These are phyloP conservation scores for Curvularia sp. DNA, from an alignment of 2,329 filamentous ascomycete species.

Conservation along the genomic window DNA sequence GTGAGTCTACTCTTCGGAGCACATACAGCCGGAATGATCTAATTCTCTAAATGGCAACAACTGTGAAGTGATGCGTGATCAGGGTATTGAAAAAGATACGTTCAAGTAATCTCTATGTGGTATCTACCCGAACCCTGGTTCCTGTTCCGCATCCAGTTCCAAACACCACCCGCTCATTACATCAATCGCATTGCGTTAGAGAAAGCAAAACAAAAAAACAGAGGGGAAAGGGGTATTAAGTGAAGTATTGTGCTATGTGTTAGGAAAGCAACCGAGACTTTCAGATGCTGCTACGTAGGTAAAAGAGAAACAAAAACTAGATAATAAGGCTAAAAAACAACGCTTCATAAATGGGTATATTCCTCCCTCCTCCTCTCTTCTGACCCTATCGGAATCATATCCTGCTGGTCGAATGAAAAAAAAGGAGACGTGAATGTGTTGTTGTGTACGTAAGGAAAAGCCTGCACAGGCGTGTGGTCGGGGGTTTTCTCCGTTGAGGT, in stretches of 20 bases:
- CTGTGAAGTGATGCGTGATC: neutral
- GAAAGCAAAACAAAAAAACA: neutral
- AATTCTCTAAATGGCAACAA: neutral
- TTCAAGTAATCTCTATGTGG: conserved; percentile 15
- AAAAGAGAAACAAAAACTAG: neutral
- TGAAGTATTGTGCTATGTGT: conserved; percentile 13
- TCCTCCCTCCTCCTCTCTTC: conserved; percentile 2
- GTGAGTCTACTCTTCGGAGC: neutral
- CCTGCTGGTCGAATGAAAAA: conserved; percentile 1
- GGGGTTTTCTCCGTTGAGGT: conserved; percentile 42
- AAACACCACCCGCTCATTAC: conserved; percentile 12
- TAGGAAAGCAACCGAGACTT: conserved; percentile 5
- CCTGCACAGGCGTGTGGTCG: conserved; percentile 19
- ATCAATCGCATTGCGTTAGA: conserved; percentile 18
- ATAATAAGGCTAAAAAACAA: conserved; percentile 9
- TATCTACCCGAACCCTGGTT: conserved; percentile 8
- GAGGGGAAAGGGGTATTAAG: conserved; percentile 12
- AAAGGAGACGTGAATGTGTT: conserved; percentile 4
- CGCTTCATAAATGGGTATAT: conserved; percentile 27
- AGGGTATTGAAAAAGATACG: neutral
- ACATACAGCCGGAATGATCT: neutral
- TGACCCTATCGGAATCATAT: conserved; percentile 2
- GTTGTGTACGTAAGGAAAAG: conserved; percentile 31
- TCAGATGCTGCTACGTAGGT: conserved; percentile 12
- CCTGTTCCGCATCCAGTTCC: neutral